Evolutionary conservation across 176 grass and related monocot species (phyloP).

Genomic region (Triticum timopheevii): DNA sequence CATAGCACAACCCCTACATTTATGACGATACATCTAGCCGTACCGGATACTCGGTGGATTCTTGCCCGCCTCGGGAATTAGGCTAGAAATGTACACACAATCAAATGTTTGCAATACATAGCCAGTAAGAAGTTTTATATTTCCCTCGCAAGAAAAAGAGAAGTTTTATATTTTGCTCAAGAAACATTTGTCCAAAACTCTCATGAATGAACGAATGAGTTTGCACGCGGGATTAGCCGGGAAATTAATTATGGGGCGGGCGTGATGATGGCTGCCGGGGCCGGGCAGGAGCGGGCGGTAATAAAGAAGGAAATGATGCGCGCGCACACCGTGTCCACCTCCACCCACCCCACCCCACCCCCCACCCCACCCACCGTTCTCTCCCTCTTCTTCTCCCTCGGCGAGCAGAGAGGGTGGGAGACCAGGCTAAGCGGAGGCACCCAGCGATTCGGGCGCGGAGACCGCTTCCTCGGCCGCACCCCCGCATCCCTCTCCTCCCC

Average conservation of each 20-base stretch:
- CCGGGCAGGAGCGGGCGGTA: not conserved
- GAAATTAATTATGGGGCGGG: not conserved
- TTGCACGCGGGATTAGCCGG: not conserved
- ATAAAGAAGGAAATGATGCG: slow-evolving; percentile 65
- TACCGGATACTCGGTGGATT: not conserved
- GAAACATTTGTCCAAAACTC: not conserved
- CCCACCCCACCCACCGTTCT: slow-evolving; percentile 7
- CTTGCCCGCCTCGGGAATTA: no score
- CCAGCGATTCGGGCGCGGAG: slow-evolving; percentile 48
- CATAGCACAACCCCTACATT: no score
- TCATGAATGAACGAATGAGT: not conserved
- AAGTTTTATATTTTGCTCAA: not conserved
- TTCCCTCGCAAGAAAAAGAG: no score
- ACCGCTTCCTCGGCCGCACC: slow-evolving; percentile 36
- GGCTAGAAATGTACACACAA: no score
- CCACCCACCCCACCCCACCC: slow-evolving; percentile 8
- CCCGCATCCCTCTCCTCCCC: slow-evolving; percentile 37
- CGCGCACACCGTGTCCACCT: slow-evolving; percentile 40
- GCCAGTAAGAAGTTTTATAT: no score
- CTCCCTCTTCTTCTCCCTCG: not conserved
- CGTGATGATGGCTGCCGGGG: not conserved
- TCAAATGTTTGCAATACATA: no score
- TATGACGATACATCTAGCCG: no score
- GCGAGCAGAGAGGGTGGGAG: not conserved
- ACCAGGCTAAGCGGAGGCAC: not conserved